These are phyloP conservation scores for Maudiozyma bulderi DNA, from an alignment of 805 yeast species.

Conservation along the genomic window DNA sequence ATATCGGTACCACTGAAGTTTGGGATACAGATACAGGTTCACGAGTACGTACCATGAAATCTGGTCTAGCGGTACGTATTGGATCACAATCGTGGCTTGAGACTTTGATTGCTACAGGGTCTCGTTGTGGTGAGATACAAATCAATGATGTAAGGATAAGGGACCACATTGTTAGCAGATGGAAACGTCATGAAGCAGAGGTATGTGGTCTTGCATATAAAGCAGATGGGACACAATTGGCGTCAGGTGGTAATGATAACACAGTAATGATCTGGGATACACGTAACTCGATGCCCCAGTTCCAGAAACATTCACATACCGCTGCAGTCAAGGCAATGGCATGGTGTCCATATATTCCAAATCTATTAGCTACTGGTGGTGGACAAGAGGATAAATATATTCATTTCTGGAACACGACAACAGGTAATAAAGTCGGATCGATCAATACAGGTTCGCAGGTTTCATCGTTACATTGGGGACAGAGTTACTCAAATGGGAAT, in stretches of 20 bases:
- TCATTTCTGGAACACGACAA: constrained; percentile 91
- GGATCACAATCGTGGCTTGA: constrained; percentile 80
- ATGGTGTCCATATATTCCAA: constrained; percentile 85
- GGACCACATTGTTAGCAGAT: constrained; percentile 54
- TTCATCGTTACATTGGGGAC: constrained; percentile 89
- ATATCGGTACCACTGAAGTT: constrained; percentile 76
- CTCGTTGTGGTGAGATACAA: constrained; percentile 73
- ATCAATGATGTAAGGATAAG: constrained; percentile 87
- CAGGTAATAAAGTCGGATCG: constrained; percentile 77
- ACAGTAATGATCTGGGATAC: constrained; percentile 90
- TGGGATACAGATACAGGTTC: constrained; percentile 82
- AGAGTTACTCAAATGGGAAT: constrained; percentile 23
- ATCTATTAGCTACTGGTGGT: constrained; percentile 91
- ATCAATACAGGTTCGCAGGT: constrained; percentile 92
- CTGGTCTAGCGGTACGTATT: constrained; percentile 62
- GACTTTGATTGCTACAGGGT: constrained; percentile 76
- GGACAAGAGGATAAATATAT: constrained; percentile 84
- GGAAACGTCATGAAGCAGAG: constrained; percentile 71
- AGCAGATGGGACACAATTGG: constrained; percentile 72
- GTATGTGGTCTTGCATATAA: constrained; percentile 88
- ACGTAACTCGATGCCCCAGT: constrained; percentile 57
- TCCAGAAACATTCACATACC: constrained; percentile 67
- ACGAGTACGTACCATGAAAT: constrained; percentile 67
- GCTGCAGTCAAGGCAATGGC: constrained; percentile 94
- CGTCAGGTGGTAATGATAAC: constrained; percentile 92